Base-by-base conservation (phyloP, 257 asterid genomes). In the Jacaranda copaia region DNA sequence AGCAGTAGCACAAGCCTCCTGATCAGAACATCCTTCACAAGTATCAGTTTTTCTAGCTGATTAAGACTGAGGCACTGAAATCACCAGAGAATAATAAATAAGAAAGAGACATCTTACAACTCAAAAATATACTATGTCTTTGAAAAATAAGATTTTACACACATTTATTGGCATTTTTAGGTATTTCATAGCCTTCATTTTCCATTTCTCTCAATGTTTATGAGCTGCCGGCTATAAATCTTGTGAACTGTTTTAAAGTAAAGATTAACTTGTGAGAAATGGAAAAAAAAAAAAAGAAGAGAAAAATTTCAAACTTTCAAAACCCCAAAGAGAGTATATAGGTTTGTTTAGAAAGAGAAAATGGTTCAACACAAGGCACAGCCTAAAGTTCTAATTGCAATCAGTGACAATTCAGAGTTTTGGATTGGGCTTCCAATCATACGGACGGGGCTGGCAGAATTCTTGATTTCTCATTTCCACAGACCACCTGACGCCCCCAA, bases 1-100 rank as follows among this genome's bases (percentile, higher is more conserved):
- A 84, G 97, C 98, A 81, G 97, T 89, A 68, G 97, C 94, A 79
- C 98, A 94, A 64, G 82, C 92, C 62, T 92, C 92, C 81, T 94
- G 97, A 78, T 94, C 92, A 32, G 98, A 98, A 79, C 98, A 94
- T 15, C 98, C 98, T 75, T 74, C 85, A 73, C 98, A 92, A 42
- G 91, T 72, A 70, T 92, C 97, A 20, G 96, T 87, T 66, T 94
- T 92, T 48, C 98, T 97, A 20, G 98, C 97, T 20, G 86, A 81
- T 76, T 92, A 97, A 6, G 98, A 92, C 81, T 92, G 73, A 39
- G 97, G 85, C 16, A 97, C 97, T 0, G 98, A 85, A 36, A 68
- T 38, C 63, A 68, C 8, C 52, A 58, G 14, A 43, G 53, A 68
- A 20, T 32, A 62, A 8, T 3, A 20, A 13, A 25, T 40, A 68